Evolutionary conservation across 78 protist species (phyloP).

Genomic region (Cavenderia fasciculata): DNA sequence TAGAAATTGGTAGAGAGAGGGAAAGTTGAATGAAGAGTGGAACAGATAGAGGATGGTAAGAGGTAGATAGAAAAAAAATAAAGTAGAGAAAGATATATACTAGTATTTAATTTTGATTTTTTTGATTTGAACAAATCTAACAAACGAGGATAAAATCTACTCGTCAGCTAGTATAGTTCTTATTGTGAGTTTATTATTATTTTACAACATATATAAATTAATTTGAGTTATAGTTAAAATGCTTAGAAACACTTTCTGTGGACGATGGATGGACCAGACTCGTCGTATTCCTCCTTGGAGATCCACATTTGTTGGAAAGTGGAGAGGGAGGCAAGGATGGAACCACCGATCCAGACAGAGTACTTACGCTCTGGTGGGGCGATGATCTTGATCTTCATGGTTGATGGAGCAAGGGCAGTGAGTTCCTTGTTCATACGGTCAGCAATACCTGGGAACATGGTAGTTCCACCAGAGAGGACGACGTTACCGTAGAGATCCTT

Average conservation of each 20-base stretch:
- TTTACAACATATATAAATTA: too few relatives aligned
- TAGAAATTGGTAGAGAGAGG: too few relatives aligned
- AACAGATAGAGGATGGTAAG: too few relatives aligned
- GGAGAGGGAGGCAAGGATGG: conserved; percentile 91
- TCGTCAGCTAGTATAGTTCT: too few relatives aligned
- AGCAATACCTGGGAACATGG: conserved; percentile 94
- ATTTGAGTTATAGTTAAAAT: conserved; percentile 14
- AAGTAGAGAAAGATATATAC: too few relatives aligned
- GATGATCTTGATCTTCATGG: conserved; percentile 92
- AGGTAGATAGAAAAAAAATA: too few relatives aligned
- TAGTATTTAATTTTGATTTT: too few relatives aligned
- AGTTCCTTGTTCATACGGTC: conserved; percentile 88
- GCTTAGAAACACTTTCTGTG: conserved; percentile 85
- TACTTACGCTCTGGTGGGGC: conserved; percentile 96
- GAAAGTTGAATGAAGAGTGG: too few relatives aligned
- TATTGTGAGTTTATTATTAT: too few relatives aligned
- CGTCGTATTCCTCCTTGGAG: conserved; percentile 93
- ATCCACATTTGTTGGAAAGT: conserved; percentile 97
- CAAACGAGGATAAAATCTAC: too few relatives aligned
- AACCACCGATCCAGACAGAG: conserved; percentile 98
- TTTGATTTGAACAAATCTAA: too few relatives aligned
- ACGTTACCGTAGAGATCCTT: conserved; percentile 94
- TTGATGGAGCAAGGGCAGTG: conserved; percentile 89
- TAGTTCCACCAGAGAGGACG: conserved; percentile 96
- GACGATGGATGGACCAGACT: conserved; percentile 89